These are phyloP conservation scores for Discostella stelligera DNA, from an alignment of 352 stramenopile species.

Conservation along the genomic window DNA sequence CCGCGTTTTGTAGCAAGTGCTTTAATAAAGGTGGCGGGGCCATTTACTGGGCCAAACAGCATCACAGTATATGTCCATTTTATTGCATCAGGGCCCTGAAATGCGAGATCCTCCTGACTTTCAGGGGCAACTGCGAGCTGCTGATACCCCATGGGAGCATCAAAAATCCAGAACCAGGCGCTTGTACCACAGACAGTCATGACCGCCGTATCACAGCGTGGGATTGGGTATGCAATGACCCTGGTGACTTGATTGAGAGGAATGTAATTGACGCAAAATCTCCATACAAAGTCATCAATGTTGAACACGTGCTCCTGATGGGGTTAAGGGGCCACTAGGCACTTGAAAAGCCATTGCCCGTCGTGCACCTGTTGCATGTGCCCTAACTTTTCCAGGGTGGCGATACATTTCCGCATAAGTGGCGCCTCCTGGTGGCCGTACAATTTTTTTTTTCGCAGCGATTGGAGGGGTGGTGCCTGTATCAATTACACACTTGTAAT, in stretches of 20 bases:
- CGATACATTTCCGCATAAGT: too few species aligned
- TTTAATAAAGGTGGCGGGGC: conserved; percentile 2
- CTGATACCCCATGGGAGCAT: background rate
- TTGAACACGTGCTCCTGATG: background rate
- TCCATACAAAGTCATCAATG: too few species aligned
- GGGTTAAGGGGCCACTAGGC: conserved; percentile 20
- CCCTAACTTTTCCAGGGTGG: background rate
- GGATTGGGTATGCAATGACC: conserved; percentile 3
- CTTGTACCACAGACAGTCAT: background rate
- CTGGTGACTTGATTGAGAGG: too few species aligned
- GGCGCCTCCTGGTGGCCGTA: too few species aligned
- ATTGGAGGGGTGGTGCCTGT: too few species aligned
- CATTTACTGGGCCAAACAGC: background rate
- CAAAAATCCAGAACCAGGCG: background rate
- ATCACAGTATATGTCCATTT: background rate
- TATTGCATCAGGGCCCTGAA: too few species aligned
- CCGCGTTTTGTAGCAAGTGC: background rate
- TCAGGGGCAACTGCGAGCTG: background rate
- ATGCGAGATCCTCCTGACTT: too few species aligned
- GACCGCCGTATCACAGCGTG: background rate
- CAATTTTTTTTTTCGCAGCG: too few species aligned
- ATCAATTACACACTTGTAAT: too few species aligned
- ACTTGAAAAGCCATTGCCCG: conserved; percentile 28
- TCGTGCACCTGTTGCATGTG: conserved; percentile 22
- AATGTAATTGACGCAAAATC: too few species aligned